Conservation (phyloP, 805 yeast species). For the Suhomyces pyralidae region DNA sequence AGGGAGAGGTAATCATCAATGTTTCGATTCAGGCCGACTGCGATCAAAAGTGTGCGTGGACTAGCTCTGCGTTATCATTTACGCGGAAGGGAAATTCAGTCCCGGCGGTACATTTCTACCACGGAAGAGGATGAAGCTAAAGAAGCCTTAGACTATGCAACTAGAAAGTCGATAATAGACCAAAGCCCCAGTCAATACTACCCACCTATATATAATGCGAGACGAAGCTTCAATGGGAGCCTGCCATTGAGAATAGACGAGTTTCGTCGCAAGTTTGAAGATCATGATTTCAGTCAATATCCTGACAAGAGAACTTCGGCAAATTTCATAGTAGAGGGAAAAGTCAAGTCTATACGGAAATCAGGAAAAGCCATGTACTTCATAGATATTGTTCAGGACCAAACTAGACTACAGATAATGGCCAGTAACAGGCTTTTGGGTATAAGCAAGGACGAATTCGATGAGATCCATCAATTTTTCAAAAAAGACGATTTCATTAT, state of each 20-base stretch:
- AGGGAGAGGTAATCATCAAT: not conserved
- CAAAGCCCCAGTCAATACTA: slow-evolving; percentile 13
- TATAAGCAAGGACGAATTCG: slow-evolving; percentile 42
- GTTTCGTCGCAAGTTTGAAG: slow-evolving; percentile 30
- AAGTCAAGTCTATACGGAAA: slow-evolving; percentile 53
- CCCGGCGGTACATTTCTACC: not conserved
- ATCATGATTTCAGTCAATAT: slow-evolving; percentile 14
- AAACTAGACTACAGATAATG: slow-evolving; percentile 55
- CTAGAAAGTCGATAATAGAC: slow-evolving; percentile 16
- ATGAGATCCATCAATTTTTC: slow-evolving; percentile 38
- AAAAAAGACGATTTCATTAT: slow-evolving; percentile 72
- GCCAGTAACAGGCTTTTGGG: slow-evolving; percentile 50
- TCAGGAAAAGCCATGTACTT: slow-evolving; percentile 71
- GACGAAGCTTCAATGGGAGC: slow-evolving; percentile 5
- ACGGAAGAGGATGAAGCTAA: slow-evolving; percentile 1
- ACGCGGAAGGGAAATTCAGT: not conserved
- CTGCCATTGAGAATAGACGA: slow-evolving; percentile 34
- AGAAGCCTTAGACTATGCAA: slow-evolving; percentile 16
- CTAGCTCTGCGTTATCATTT: not conserved
- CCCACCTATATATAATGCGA: slow-evolving; percentile 16
- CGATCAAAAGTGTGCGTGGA: not conserved
- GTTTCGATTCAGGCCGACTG: not conserved
- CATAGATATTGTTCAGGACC: slow-evolving; percentile 66
- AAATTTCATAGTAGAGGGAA: slow-evolving; percentile 45
- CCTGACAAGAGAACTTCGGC: slow-evolving; percentile 8